Evolutionary conservation across 2,329 filamentous ascomycete species (phyloP).

Genomic region (Alternaria tenuissima): DNA sequence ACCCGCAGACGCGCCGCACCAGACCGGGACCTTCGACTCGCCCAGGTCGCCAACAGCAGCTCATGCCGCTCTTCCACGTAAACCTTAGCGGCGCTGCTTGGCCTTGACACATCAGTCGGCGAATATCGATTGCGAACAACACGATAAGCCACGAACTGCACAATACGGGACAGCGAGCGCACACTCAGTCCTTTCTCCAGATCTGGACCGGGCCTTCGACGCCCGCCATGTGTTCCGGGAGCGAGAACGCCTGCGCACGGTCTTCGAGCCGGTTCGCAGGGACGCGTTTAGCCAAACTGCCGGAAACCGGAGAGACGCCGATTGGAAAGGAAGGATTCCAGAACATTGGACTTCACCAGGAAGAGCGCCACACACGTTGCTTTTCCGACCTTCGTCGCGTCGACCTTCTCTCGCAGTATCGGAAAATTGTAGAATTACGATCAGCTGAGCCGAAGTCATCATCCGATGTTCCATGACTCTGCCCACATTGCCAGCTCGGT

Average conservation of each 20-base stretch:
- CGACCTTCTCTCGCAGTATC: neutral
- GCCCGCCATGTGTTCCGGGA: conserved; percentile 1
- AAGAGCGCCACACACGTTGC: neutral
- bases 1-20: neutral
- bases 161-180: neutral
- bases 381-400: neutral
- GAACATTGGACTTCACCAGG: neutral
- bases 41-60: neutral
- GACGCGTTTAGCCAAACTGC: neutral
- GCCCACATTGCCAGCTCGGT: neutral
- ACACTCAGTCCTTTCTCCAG: neutral
- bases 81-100: neutral
- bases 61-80: neutral
- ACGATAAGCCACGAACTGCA: neutral
- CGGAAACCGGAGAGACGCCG: conserved; percentile 7
- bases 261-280: conserved; percentile 3
- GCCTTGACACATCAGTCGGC: neutral
- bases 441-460: neutral
- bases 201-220: neutral
- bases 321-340: conserved; percentile 4
- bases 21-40: neutral
- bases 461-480: neutral
- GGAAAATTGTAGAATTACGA: neutral
- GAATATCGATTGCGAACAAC: neutral
- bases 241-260: neutral